phyloP scores from a whole-genome alignment of 192 early-diverging fungal genomes.

The Coemansia sp. region DNA sequence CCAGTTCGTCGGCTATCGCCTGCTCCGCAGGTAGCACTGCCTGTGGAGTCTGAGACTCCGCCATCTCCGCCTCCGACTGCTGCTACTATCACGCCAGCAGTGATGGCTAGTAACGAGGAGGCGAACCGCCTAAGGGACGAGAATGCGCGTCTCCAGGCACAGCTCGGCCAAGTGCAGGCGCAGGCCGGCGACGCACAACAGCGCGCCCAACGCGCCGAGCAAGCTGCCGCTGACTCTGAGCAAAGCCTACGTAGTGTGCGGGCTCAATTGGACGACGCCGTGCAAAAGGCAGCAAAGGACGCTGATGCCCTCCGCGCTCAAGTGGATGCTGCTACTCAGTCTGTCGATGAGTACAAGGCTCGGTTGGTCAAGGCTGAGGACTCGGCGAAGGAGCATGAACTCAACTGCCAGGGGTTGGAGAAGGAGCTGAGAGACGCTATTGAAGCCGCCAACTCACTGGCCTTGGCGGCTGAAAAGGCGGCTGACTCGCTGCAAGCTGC shows the following conservation, averaged over 20 bases:
- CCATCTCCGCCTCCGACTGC: conserved; percentile 4
- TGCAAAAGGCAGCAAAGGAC: conserved; percentile 21
- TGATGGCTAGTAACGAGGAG: conserved; percentile 62
- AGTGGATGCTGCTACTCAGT: conserved; percentile 12
- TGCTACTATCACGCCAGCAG: conserved; percentile 12
- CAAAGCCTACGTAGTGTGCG: conserved; percentile 17
- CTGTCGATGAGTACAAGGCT: conserved; percentile 28
- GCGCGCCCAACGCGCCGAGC: conserved; percentile 15
- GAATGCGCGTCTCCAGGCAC: conserved; percentile 58
- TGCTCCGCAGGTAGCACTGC: not conserved
- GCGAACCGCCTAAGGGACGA: conserved; percentile 75
- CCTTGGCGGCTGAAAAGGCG: conserved; percentile 49
- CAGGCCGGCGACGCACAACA: conserved; percentile 23
- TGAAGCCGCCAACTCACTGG: conserved; percentile 34
- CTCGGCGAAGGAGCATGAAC: conserved; percentile 16
- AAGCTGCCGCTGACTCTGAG: conserved; percentile 16
- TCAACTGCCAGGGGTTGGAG: conserved; percentile 18
- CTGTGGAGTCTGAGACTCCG: not conserved
- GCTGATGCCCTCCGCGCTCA: conserved; percentile 26
- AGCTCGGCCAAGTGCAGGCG: conserved; percentile 27
- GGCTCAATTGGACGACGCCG: conserved; percentile 13
- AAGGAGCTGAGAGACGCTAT: conserved; percentile 39
- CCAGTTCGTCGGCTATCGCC: conserved; percentile 1
- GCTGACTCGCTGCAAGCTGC: conserved; percentile 20
- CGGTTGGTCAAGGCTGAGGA: conserved; percentile 22